Conservation (phyloP, 108 stramenopile species). For the Nitzschia inconspicua region DNA sequence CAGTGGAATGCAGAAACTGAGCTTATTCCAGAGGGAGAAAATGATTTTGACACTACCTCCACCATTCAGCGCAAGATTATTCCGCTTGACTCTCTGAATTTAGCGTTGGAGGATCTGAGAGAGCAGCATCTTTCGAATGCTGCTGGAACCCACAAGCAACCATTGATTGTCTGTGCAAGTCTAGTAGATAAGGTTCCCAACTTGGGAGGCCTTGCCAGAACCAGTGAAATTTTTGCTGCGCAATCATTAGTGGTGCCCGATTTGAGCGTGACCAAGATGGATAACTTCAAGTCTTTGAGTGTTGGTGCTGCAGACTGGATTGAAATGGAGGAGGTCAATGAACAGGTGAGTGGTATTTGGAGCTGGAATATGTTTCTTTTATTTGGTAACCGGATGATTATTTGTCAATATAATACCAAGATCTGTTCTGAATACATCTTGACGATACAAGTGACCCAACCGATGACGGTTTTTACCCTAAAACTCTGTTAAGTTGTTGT, state of each 20-base stretch:
- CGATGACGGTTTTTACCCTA: conserved; percentile 5
- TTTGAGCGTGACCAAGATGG: conserved; percentile 61
- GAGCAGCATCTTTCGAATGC: conserved; percentile 61
- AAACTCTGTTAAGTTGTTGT: neutral
- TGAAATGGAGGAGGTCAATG: conserved; percentile 82
- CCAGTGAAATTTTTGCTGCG: conserved; percentile 86
- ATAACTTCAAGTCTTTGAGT: conserved; percentile 82
- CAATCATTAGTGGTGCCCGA: conserved; percentile 77
- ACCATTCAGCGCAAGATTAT: conserved; percentile 86
- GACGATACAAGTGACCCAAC: conserved; percentile 22
- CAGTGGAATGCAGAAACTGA: conserved; percentile 21
- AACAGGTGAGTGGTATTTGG: conserved; percentile 52
- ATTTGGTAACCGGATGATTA: conserved; percentile 30
- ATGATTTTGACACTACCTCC: neutral
- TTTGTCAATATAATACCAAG: conserved; percentile 53
- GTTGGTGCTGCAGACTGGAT: conserved; percentile 90
- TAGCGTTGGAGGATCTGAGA: conserved; percentile 47
- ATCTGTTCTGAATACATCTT: conserved; percentile 63
- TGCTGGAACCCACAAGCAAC: conserved; percentile 72
- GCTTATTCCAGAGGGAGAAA: neutral
- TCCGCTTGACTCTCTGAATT: conserved; percentile 79
- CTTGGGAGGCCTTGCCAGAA: conserved; percentile 81
- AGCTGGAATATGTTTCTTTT: neutral
- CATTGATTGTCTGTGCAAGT: conserved; percentile 81
- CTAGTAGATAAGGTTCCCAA: conserved; percentile 92